phyloP scores from a whole-genome alignment of 306 rosid species.

The Quercus alba region DNA sequence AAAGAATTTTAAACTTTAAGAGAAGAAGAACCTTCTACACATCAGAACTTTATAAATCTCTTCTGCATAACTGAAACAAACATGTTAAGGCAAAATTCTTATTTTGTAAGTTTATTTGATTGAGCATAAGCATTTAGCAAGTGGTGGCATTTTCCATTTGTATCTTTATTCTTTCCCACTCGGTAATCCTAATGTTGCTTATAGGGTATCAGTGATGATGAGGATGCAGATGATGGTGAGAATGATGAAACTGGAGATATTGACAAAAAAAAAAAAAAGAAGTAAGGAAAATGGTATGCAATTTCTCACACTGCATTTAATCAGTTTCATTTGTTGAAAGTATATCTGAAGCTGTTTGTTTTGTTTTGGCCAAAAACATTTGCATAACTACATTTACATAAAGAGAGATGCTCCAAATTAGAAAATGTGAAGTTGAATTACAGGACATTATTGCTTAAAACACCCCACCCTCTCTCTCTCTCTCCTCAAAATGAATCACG shows the following conservation, averaged over 20 bases:
- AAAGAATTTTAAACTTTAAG: background rate
- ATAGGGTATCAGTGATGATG: slow-evolving; percentile 40
- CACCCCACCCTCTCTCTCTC: too few species aligned
- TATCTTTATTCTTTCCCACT: background rate
- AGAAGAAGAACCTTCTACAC: too few species aligned
- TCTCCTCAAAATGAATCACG: too few species aligned
- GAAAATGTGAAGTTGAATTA: background rate
- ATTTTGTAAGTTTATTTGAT: background rate
- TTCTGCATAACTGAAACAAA: background rate
- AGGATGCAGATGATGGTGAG: background rate
- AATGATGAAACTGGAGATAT: too few species aligned
- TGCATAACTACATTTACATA: too few species aligned
- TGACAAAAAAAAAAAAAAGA: slow-evolving; percentile 32
- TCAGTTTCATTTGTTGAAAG: slow-evolving; percentile 1
- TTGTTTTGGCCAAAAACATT: too few species aligned
- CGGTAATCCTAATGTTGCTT: background rate
- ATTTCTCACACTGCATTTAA: background rate
- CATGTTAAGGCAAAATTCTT: background rate
- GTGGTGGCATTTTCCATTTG: background rate
- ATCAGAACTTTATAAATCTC: background rate
- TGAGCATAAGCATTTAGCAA: background rate
- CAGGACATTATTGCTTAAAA: too few species aligned
- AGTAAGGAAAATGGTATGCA: slow-evolving; percentile 35
- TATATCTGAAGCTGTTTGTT: too few species aligned
- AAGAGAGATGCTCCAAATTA: too few species aligned